Conservation (phyloP, 345 rosid species). For the Eucalyptus pauciflora region DNA sequence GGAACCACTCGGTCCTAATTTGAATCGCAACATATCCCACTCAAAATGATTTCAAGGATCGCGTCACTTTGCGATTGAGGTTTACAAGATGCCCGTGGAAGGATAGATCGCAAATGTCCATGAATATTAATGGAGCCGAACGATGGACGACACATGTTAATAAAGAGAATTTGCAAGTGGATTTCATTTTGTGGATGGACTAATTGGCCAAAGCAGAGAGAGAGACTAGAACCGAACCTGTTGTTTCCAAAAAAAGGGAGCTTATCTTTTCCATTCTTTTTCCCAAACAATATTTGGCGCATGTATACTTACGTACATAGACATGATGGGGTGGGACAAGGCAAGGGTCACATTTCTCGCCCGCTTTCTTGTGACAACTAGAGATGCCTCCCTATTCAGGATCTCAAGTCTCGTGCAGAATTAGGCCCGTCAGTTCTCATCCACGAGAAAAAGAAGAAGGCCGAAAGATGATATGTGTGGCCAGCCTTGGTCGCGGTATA, state of each 20-base stretch:
- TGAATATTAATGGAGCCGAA: background rate
- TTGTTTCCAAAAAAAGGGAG: background rate
- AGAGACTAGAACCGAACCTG: background rate
- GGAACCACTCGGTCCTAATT: background rate
- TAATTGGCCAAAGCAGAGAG: background rate
- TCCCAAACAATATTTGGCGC: background rate
- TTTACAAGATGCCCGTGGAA: background rate
- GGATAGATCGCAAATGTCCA: background rate
- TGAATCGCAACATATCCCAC: background rate
- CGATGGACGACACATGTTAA: background rate
- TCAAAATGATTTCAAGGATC: background rate
- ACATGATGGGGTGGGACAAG: background rate
- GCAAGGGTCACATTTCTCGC: background rate
- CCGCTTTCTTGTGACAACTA: background rate
- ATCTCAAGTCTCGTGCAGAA: background rate
- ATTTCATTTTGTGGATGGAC: background rate
- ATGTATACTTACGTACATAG: background rate
- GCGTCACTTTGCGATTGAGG: rapidly evolving
- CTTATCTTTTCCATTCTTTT: background rate
- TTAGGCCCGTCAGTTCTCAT: background rate
- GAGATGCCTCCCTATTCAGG: background rate
- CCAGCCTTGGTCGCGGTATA: background rate
- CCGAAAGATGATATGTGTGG: background rate
- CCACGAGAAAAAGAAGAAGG: background rate
- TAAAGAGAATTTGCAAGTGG: background rate